phyloP scores from a whole-genome alignment of 139 green algal species.

The Closterium sp. region DNA sequence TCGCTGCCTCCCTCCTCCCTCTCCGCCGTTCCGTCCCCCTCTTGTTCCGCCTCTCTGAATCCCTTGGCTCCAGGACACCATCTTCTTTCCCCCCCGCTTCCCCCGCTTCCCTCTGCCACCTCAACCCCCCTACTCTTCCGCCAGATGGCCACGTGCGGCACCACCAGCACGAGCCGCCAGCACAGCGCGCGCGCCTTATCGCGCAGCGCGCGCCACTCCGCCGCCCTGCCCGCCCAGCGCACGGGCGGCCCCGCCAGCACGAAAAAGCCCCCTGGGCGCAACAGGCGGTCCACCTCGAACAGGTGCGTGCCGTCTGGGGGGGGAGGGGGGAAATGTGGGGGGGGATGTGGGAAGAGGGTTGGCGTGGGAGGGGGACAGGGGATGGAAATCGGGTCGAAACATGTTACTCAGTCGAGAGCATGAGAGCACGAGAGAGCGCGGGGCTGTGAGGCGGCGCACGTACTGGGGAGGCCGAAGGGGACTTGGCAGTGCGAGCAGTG shows the following conservation, averaged over 20 bases:
- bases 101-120: background rate
- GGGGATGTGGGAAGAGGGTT: background rate
- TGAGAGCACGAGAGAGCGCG: background rate
- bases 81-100: background rate
- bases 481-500: constrained; percentile 31
- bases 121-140: background rate
- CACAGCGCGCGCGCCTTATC: background rate
- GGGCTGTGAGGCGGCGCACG: background rate
- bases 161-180: background rate
- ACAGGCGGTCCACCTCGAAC: constrained; percentile 39
- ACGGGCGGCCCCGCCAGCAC: constrained; percentile 31
- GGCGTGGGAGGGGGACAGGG: no score
- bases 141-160: background rate
- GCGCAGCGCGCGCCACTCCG: background rate
- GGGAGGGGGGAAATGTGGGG: background rate
- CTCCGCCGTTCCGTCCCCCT: background rate
- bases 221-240: constrained; percentile 1
- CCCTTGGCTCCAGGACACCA: background rate
- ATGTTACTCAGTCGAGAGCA: no score
- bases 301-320: constrained; percentile 25
- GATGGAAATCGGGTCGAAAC: no score
- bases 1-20: background rate
- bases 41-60: no score
- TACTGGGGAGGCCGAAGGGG: constrained; percentile 3
- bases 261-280: constrained; percentile 29